Conservation (phyloP, 139 green algal genomes). For the Coccomyxa sp. region DNA sequence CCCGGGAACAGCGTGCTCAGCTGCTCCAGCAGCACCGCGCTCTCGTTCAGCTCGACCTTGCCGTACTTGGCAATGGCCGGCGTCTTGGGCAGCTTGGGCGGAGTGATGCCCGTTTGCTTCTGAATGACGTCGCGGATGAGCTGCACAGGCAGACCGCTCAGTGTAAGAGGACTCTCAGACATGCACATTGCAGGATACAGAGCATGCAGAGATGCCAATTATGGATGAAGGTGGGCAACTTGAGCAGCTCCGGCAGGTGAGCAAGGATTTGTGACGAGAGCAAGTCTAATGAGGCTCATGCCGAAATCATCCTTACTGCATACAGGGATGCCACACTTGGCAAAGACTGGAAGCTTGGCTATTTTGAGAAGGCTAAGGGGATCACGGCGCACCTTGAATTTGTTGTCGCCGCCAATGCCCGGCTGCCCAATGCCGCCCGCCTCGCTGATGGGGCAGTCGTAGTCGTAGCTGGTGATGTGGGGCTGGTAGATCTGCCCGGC, state of each 20-base stretch:
- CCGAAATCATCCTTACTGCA: too few species aligned
- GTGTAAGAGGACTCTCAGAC: too few species aligned
- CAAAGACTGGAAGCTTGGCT: too few species aligned
- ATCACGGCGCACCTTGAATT: slow-evolving; percentile 29
- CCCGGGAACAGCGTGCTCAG: slow-evolving; percentile 12
- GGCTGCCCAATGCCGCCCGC: slow-evolving; percentile 38
- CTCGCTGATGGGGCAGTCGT: slow-evolving; percentile 48
- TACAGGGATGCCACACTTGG: too few species aligned
- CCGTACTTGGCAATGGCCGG: slow-evolving; percentile 21
- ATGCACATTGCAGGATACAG: too few species aligned
- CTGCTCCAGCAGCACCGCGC: slow-evolving; percentile 20
- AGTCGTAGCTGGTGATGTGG: slow-evolving; percentile 54
- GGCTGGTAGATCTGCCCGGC: slow-evolving; percentile 1
- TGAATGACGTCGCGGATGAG: slow-evolving; percentile 33
- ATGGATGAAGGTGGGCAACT: too few species aligned
- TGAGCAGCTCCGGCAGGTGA: too few species aligned
- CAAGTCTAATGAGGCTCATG: too few species aligned
- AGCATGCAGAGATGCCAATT: too few species aligned
- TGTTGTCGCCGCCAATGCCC: slow-evolving; percentile 46
- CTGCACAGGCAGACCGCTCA: slow-evolving; percentile 25
- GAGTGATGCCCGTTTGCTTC: slow-evolving; percentile 17
- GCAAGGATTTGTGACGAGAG: too few species aligned
- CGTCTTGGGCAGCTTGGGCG: slow-evolving; percentile 24
- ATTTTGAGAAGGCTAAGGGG: background rate
- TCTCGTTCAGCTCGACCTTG: slow-evolving; percentile 21